Conservation (phyloP, 2,329 filamentous ascomycete species). For the Penicillium italicum region DNA sequence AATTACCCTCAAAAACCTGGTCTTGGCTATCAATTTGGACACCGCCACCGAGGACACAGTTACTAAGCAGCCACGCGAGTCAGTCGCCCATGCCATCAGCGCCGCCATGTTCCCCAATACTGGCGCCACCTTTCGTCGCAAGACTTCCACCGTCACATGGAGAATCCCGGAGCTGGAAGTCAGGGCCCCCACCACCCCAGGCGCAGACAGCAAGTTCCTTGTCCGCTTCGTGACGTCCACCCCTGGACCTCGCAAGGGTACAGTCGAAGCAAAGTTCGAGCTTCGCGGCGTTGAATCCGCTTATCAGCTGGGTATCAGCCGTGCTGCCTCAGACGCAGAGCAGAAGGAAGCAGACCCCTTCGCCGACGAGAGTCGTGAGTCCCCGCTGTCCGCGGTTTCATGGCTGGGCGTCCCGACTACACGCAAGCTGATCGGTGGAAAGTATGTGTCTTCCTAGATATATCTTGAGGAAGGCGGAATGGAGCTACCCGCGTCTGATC, state of each 20-base stretch:
- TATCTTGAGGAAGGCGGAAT: neutral
- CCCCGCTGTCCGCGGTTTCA: constrained; percentile 30
- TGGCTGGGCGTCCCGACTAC: constrained; percentile 67
- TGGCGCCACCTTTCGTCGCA: constrained; percentile 45
- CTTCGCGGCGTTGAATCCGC: constrained; percentile 53
- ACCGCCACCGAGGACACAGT: constrained; percentile 37
- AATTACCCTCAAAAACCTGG: constrained; percentile 69
- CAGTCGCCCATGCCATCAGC: constrained; percentile 38
- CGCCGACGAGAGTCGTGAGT: constrained; percentile 43
- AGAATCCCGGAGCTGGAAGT: constrained; percentile 50
- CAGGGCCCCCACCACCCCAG: constrained; percentile 38
- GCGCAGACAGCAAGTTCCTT: constrained; percentile 67
- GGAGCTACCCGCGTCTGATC: neutral
- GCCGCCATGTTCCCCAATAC: constrained; percentile 48
- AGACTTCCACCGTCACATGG: constrained; percentile 46
- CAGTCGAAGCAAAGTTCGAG: constrained; percentile 82
- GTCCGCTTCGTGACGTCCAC: constrained; percentile 76
- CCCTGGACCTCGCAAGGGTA: constrained; percentile 66
- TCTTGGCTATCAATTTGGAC: constrained; percentile 58
- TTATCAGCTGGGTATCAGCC: constrained; percentile 63
- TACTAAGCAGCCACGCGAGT: constrained; percentile 47
- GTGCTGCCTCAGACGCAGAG: constrained; percentile 27
- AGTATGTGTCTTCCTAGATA: constrained; percentile 60
- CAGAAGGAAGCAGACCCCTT: constrained; percentile 45
- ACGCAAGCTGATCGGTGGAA: constrained; percentile 69